phyloP scores from a whole-genome alignment of 176 grass and related monocot genomes.

The Chloris gayana region DNA sequence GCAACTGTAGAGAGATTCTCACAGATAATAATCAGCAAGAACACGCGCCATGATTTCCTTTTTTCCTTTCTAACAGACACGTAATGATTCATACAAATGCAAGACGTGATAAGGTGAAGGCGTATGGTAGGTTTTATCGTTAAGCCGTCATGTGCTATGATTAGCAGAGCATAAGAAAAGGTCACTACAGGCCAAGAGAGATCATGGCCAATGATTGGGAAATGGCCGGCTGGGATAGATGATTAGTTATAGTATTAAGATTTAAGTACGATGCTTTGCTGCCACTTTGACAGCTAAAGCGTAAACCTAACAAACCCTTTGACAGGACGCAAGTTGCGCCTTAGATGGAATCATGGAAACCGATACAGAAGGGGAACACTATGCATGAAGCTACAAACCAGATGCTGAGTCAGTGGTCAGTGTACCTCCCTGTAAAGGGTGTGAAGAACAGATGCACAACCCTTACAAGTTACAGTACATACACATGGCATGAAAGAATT shows the following conservation, averaged over 20 bases:
- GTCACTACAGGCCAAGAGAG: constrained; percentile 48
- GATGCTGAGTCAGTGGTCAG: constrained; percentile 32
- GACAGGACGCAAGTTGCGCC: constrained; percentile 33
- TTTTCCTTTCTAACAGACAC: not conserved
- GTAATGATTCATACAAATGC: not conserved
- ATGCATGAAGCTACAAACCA: not conserved
- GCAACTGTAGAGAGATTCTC: constrained; percentile 32
- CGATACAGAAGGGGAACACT: not conserved
- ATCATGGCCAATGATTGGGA: constrained; percentile 57
- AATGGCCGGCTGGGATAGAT: constrained; percentile 22
- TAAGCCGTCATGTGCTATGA: constrained; percentile 58
- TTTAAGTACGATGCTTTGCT: not conserved
- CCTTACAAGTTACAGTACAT: constrained; percentile 28
- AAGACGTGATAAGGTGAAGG: constrained; percentile 2
- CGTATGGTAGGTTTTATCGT: constrained; percentile 49
- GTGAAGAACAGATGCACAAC: constrained; percentile 5
- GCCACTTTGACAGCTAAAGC: constrained; percentile 25
- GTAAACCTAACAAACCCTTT: constrained; percentile 11
- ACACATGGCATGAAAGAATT: not conserved
- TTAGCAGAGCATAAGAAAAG: constrained; percentile 45
- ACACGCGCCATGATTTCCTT: not conserved
- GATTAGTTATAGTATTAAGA: constrained; percentile 16
- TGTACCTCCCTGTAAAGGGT: constrained; percentile 38
- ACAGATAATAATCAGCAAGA: constrained; percentile 26
- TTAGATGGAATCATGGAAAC: not conserved